Percentiles rank a stretch among this genome's conserved stretches.
These are phyloP conservation scores for Neurospora crassa DNA, from an alignment of 2,329 filamentous ascomycete species.

Conservation along the genomic window DNA sequence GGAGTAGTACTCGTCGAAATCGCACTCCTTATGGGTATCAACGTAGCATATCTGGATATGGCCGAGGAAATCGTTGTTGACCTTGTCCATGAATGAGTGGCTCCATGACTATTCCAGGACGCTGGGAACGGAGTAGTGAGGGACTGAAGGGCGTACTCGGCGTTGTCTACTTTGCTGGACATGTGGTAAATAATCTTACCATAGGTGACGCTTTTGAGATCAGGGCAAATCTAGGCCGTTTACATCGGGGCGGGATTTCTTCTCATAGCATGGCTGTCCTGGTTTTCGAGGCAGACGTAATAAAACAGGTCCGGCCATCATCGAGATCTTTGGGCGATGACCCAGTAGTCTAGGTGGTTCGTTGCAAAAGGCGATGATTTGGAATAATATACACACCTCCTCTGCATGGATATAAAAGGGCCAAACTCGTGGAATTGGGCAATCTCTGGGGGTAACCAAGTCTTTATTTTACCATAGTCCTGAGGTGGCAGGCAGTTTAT, in stretches of 20 bases:
- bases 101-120: conserved; percentile 16
- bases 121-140: conserved; percentile 22
- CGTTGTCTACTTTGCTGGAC: conserved; percentile 25
- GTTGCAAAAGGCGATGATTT: too few relatives aligned
- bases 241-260: too few relatives aligned
- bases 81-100: conserved; percentile 23
- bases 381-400: too few relatives aligned
- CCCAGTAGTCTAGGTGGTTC: too few relatives aligned
- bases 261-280: conserved; percentile 14
- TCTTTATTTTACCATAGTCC: too few relatives aligned
- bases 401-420: too few relatives aligned
- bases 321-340: too few relatives aligned
- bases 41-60: conserved; percentile 22
- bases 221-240: too few relatives aligned
- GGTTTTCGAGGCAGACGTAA: conserved; percentile 12
- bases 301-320: too few relatives aligned
- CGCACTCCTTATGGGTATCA: conserved; percentile 17
- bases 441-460: too few relatives aligned
- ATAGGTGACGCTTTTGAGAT: conserved; percentile 19
- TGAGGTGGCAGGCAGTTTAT: too few relatives aligned
- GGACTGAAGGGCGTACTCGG: conserved; percentile 25
- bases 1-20: conserved; percentile 28
- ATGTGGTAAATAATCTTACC: conserved; percentile 27
- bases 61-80: conserved; percentile 20
- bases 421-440: too few relatives aligned